Evolutionary conservation across 2,329 filamentous ascomycete genomes (phyloP), one percentile per base, ranked within the genome.

Genomic region (Hyphodiscus sp.): DNA sequence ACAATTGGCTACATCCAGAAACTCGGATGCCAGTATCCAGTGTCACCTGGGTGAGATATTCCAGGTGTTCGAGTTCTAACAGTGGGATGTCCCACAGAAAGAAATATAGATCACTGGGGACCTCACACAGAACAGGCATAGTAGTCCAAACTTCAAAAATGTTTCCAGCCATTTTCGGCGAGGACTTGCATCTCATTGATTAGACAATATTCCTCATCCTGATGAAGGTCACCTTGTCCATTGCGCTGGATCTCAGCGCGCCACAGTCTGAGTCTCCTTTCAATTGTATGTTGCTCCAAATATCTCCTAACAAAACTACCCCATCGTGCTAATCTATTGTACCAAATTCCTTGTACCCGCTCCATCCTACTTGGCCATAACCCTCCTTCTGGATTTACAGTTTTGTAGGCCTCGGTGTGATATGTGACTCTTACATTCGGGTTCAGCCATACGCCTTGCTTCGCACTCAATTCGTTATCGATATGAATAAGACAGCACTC

Each of bases 401-500:
- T n/a, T 18, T 73, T 69, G 47, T 78, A 74, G 6, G 78, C 74
- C 13, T 69, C 68, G 18, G 71, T 66, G 58, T 73, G 79, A 65
- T 89, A 89, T 2, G 76, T 83, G 11, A 89, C 85, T 10, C 83
- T 74, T 10, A 89, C 85, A 16, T 76, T 75, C 1, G 85, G 83
- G 65, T 89, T 89, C 42, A 89, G 65, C 65, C 75, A 89, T 5
- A 89, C 80, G 49, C 85, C 82, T 70, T 61, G 74, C 78, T 58
- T 82, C 78, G 62, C 82, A 49, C 50, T 44, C 11, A 52, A 26
- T n/a, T 44, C 43, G n/a, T 58, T 76, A 64, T 89, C 86, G 2
- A 80, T 81, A 63, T 89, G 86, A 49, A 89, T 82, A 45, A 91
- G 77, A 68, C 87, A 91, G 70, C 87, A 90, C 68, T 91, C 87